Percentiles rank a stretch among this genome's conserved stretches.
These are phyloP conservation scores for Leccinum laetum DNA, from an alignment of 1,284 basidiomycete genomes.

Conservation along the genomic window DNA sequence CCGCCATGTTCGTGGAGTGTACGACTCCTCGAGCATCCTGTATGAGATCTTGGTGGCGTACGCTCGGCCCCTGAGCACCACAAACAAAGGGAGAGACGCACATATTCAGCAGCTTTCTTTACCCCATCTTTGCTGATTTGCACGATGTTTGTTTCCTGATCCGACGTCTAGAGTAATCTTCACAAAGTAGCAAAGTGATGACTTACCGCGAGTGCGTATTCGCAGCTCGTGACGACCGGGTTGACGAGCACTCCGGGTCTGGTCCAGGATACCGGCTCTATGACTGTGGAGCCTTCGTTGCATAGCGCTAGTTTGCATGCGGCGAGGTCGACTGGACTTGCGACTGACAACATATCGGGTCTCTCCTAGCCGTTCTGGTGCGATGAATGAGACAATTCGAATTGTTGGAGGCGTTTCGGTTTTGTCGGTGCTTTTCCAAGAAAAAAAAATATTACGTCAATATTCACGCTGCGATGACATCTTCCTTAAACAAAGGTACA, in stretches of 20 bases:
- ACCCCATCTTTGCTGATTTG: constrained; percentile 57
- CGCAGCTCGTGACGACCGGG: constrained; percentile 51
- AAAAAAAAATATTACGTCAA: background rate
- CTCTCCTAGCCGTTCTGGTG: background rate
- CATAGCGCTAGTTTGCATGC: constrained; percentile 1
- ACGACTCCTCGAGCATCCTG: constrained; percentile 59
- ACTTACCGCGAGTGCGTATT: constrained; percentile 51
- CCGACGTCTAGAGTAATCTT: background rate
- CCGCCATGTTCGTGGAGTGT: constrained; percentile 77
- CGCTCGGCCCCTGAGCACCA: constrained; percentile 1
- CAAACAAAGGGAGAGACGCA: constrained; percentile 33
- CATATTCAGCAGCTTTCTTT: constrained; percentile 59
- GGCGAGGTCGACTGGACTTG: constrained; percentile 2
- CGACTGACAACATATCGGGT: constrained; percentile 21
- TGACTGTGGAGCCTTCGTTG: background rate
- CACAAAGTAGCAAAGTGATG: background rate
- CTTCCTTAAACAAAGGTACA: background rate
- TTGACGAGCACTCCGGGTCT: constrained; percentile 27
- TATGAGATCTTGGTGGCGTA: constrained; percentile 50
- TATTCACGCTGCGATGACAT: background rate
- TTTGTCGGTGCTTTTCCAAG: background rate
- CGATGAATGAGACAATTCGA: background rate
- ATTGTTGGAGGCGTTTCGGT: background rate
- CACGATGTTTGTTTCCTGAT: constrained; percentile 57
- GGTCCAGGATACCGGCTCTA: background rate